These are phyloP conservation scores for Diutina neorugosa DNA, from an alignment of 1,139 yeast genomes.

Conservation along the genomic window DNA sequence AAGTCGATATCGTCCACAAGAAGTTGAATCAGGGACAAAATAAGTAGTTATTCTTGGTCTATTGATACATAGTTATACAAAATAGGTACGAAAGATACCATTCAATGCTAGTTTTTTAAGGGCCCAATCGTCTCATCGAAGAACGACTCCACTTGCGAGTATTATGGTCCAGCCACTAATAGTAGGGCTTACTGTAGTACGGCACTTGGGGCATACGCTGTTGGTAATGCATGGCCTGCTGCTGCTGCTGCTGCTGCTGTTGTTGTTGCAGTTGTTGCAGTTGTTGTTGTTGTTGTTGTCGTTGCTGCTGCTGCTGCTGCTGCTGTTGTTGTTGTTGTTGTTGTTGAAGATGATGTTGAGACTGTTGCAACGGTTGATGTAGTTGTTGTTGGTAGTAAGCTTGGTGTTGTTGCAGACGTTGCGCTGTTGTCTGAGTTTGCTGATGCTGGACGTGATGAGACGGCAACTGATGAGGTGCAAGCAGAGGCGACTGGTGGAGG, in stretches of 20 bases:
- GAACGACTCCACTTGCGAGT: neutral
- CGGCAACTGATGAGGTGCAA: neutral
- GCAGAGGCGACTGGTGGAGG: neutral
- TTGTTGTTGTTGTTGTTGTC: neutral
- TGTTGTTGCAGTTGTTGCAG: neutral
- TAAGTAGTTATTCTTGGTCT: neutral
- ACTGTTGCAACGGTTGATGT: neutral
- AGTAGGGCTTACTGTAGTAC: constrained; percentile 1
- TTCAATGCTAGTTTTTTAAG: neutral
- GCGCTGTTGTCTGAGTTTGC: neutral
- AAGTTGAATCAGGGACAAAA: constrained; percentile 15
- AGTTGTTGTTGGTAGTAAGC: neutral
- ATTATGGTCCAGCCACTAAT: neutral
- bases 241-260: neutral
- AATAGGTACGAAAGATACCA: neutral
- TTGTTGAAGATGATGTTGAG: neutral
- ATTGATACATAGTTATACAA: neutral
- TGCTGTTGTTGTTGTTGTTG: neutral
- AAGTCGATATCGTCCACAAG: constrained; percentile 45
- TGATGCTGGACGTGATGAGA: neutral
- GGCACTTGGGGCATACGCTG: neutral
- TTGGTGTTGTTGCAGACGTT: neutral
- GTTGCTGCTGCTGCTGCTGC: neutral
- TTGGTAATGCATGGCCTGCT: neutral
- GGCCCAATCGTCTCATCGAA: neutral